phyloP scores from a whole-genome alignment of 1,284 basidiomycete species.

The Cystobasidium slooffiae region DNA sequence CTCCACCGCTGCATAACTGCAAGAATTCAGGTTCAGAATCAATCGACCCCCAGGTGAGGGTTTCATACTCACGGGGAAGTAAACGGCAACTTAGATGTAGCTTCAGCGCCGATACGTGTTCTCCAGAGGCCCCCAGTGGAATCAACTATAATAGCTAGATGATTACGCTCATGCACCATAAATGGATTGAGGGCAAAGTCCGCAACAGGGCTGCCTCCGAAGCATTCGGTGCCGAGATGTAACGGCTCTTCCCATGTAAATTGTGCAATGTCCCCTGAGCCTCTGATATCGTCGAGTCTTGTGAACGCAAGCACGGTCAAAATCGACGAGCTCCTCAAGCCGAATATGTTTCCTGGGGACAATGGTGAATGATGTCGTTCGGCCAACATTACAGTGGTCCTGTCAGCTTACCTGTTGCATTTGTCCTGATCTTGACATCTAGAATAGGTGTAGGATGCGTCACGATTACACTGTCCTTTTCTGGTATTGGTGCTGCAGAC shows the following conservation, averaged over 20 bases:
- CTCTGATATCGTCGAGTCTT: not conserved
- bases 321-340: not conserved
- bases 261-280: constrained; percentile 1
- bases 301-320: not conserved
- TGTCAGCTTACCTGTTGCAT: not conserved
- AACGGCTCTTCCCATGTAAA: not conserved
- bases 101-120: not conserved
- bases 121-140: not conserved
- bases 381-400: not conserved
- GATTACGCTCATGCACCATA: not conserved
- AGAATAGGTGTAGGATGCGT: constrained; percentile 11
- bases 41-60: not conserved
- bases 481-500: constrained; percentile 6
- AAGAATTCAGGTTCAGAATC: not conserved
- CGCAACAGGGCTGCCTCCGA: not conserved
- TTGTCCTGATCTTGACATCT: constrained; percentile 13
- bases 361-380: not conserved
- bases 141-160: constrained; percentile 5
- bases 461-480: not conserved
- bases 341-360: constrained; percentile 5
- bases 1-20: constrained; percentile 20
- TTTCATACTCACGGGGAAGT: not conserved
- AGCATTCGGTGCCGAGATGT: constrained; percentile 1
- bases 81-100: not conserved
- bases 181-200: constrained; percentile 9